Base-by-base conservation (phyloP, 2,329 filamentous ascomycete species). In the Aspergillus clavatus region DNA sequence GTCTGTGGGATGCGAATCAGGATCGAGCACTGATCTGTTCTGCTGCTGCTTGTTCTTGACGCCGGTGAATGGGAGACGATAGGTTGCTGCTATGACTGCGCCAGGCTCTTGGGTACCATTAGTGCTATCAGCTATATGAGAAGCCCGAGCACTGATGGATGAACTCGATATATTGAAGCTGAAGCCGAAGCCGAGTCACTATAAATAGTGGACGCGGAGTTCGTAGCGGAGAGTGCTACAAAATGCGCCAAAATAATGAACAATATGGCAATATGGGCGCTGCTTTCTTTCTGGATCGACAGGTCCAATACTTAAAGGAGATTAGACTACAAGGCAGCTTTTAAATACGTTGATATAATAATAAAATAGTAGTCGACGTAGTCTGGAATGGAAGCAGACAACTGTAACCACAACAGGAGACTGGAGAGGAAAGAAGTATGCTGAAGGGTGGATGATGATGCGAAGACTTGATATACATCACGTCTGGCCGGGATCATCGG, bases 41-140 rank as follows among this genome's bases (percentile, higher is more conserved):
- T 21, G 18, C 31, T 35, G 18, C 31, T 18, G 31, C 31, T 21
- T 35, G 31, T 35, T 11, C 31, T 21, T 35, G 16, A 35, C 31
- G 2, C 23, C 23, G 8, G 23, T 24, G 23, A 24, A 24, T 8
- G 31, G 31, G 18, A 18, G 16, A 35, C 18, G 18, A 19, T 10
- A 18, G n/a, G 19, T 8, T 46, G 39, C 44, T 33, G 44, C 44
- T 33, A 31, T 39, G 42, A 16, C 44, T 31, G 44, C 44, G 16
- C 14, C 36, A n/a, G 10, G 31, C 7, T 35, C 23, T 24, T 24
- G 23, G 23, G 23, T 24, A 24, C 8, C n/a, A n/a, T n/a, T n/a
- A n/a, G n/a, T n/a, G n/a, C n/a, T n/a, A n/a, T n/a, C n/a, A n/a
- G n/a, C n/a, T n/a, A n/a, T n/a, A n/a, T n/a, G n/a, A n/a, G n/a